These are phyloP conservation scores for Hypoxylon sp. DNA, from an alignment of 2,329 filamentous ascomycete genomes.

Conservation along the genomic window DNA sequence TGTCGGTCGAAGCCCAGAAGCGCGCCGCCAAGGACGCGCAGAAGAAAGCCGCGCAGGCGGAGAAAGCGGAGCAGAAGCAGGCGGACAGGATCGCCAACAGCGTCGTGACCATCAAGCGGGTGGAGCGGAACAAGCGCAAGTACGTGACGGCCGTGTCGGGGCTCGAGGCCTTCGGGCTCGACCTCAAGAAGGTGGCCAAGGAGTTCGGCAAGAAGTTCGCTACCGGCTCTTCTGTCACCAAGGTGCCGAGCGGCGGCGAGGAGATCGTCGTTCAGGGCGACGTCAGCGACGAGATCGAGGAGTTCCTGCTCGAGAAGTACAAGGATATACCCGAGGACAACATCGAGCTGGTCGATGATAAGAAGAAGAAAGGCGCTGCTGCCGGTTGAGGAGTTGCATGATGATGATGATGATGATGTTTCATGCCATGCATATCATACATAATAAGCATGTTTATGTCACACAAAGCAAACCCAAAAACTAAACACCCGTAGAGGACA, in stretches of 20 bases:
- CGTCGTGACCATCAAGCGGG: conserved; percentile 90
- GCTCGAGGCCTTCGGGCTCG: conserved; percentile 87
- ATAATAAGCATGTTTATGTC: no score
- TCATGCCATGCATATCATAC: no score
- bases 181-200: conserved; percentile 95
- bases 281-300: conserved; percentile 91
- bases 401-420: no score
- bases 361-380: conserved; percentile 74
- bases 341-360: conserved; percentile 93
- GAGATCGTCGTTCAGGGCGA: conserved; percentile 99
- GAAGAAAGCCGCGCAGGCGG: conserved; percentile 96
- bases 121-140: conserved; percentile 98
- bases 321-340: conserved; percentile 93
- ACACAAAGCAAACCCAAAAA: no score
- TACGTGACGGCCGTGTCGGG: conserved; percentile 93
- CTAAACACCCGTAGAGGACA: no score
- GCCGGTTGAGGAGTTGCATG: conserved; percentile 27
- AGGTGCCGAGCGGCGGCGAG: conserved; percentile 84
- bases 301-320: conserved; percentile 90
- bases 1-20: conserved; percentile 92
- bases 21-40: conserved; percentile 94
- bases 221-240: conserved; percentile 91
- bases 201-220: conserved; percentile 99
- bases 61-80: conserved; percentile 83
- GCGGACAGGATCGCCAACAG: conserved; percentile 83